Base-by-base conservation (phyloP, 2,329 filamentous ascomycete species). In the Allantophomopsis cytisporea region DNA sequence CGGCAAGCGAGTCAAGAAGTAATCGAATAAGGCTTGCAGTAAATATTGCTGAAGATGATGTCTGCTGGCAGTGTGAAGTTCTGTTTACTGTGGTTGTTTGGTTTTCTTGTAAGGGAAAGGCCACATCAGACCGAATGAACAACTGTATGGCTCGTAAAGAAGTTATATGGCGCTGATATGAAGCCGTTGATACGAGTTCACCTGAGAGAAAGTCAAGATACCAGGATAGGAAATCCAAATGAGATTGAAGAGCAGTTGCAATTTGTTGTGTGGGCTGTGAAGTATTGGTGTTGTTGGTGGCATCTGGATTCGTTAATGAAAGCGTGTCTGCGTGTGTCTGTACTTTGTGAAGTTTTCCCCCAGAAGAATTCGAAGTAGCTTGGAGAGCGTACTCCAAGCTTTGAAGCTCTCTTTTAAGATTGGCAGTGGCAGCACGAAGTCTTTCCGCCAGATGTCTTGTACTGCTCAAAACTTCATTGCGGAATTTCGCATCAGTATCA, bases 151-250 rank as follows among this genome's bases (percentile, higher is more conserved):
- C 76, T 51, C 80, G 86, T 5, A 96, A 59, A 2, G 85, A 77
- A 2, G 83, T 83, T 36, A 88, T 83, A 49, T 94, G 89, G 6
- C 87, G 75, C 54, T 94, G 88, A 53, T 96, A 98, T 10, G 88
- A 91, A 13, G 84, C 77, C 1, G 82, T 88, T 2, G 87, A 79
- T 2, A 76, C 71, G 16, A 98, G 63, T 50, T 96, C 87, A 31
- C 65, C 63, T 39, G 76, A 69, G 5, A 95, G 58, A 47, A 94
- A 91, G 2, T 61, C 52, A 2, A 84, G 50, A 53, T 89, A 93
- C 76, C 83, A 88, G 2, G 57, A 54, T n/a, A 93, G 48, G 50
- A 94, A 94, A 0, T 61, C 57, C 28, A 71, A 59, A 50, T 79
- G 81, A 43, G 64, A 66, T 23, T 59, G 48, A 32, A 51, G 39